Percentiles rank a stretch among this genome's conserved stretches.
These are phyloP conservation scores for Kwoniella sp. DNA, from an alignment of 768 basidiomycete genomes.

Conservation along the genomic window DNA sequence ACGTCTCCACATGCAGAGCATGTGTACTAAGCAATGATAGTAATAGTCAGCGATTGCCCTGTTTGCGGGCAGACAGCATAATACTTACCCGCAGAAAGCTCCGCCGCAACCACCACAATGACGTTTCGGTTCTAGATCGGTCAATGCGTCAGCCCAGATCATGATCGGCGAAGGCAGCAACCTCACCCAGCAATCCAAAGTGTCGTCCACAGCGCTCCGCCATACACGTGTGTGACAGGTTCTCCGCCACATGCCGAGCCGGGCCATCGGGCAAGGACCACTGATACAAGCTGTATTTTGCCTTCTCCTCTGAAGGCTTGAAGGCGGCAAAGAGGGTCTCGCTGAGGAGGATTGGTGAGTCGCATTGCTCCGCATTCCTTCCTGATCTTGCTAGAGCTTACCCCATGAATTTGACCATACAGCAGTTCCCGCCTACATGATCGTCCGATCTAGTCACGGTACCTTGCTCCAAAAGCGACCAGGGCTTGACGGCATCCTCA, in stretches of 20 bases:
- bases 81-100: conserved; percentile 40
- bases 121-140: conserved; percentile 41
- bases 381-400: conserved; percentile 44
- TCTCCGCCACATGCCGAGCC: conserved; percentile 46
- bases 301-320: conserved; percentile 12
- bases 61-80: not conserved
- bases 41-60: not conserved
- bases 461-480: conserved; percentile 64
- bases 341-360: conserved; percentile 11
- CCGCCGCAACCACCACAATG: conserved; percentile 50
- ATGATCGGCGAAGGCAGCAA: not conserved
- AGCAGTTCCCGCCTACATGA: conserved; percentile 58
- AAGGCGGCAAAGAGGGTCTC: conserved; percentile 48
- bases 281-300: conserved; percentile 40
- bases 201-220: conserved; percentile 38
- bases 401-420: conserved; percentile 79
- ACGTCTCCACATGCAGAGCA: conserved; percentile 34
- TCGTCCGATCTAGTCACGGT: conserved; percentile 55
- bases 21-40: conserved; percentile 20
- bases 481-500: conserved; percentile 59
- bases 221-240: conserved; percentile 39
- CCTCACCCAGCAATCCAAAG: conserved; percentile 45
- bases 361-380: too few species aligned
- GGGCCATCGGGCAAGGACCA: conserved; percentile 49
- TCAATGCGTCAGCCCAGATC: too few species aligned